These are phyloP conservation scores for Nannizzia gypsea DNA, from an alignment of 2,329 filamentous ascomycete genomes.

Conservation along the genomic window DNA sequence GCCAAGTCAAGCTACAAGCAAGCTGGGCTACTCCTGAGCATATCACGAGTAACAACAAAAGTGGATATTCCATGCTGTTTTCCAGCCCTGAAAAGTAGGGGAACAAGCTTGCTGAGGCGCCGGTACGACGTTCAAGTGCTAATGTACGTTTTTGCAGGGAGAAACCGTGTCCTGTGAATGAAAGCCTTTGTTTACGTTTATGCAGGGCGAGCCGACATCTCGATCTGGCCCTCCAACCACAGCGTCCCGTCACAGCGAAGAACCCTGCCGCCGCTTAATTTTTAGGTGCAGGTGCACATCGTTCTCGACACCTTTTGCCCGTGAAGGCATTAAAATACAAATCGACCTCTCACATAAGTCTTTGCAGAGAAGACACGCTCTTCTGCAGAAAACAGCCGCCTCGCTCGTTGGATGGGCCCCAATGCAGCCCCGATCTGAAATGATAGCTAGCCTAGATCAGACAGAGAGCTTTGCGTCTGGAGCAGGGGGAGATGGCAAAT, in stretches of 20 bases:
- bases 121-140: not conserved
- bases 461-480: conserved; percentile 16
- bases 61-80: not conserved
- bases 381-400: not conserved
- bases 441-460: conserved; percentile 20
- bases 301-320: not conserved
- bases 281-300: not conserved
- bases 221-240: not conserved
- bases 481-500: conserved; percentile 28
- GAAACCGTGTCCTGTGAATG: conserved; percentile 1
- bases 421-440: conserved; percentile 23
- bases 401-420: conserved; percentile 6
- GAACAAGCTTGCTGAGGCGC: not conserved
- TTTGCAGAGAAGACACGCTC: not conserved
- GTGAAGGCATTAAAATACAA: not conserved
- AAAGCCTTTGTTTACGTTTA: not conserved
- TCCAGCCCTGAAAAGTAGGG: not conserved
- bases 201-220: not conserved
- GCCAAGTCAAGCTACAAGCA: not conserved
- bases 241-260: not conserved
- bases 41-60: not conserved
- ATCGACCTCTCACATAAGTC: not conserved
- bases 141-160: not conserved
- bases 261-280: conserved; percentile 3
- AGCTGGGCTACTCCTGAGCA: not conserved